Evolutionary conservation across 2,329 filamentous ascomycete species (phyloP).

Genomic region (Acrocalymma vagum): DNA sequence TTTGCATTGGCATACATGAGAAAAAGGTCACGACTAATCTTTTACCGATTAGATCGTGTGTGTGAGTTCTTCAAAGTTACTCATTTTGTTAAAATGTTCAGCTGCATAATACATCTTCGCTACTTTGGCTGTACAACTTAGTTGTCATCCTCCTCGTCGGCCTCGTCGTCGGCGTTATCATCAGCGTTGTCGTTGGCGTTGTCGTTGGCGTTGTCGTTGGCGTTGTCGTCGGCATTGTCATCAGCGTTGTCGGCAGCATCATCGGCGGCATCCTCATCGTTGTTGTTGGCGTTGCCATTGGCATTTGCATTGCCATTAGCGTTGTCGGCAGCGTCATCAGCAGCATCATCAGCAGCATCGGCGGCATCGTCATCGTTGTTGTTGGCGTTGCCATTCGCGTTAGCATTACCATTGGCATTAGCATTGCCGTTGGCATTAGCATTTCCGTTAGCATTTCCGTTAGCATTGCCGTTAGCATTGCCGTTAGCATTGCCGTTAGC

Average conservation of each 20-base stretch:
- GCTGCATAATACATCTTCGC: too few relatives aligned
- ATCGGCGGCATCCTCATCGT: slow-evolving; percentile 1
- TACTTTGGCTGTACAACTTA: too few relatives aligned
- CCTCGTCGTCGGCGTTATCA: too few relatives aligned
- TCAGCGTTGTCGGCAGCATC: neutral
- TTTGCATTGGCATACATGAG: too few relatives aligned
- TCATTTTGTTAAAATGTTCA: too few relatives aligned
- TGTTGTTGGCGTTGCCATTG: slow-evolving; percentile 4
- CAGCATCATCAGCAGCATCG: too few relatives aligned
- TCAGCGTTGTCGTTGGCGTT: slow-evolving; percentile 4
- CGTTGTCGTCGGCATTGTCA: slow-evolving; percentile 5
- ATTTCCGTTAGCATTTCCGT: slow-evolving; percentile 20
- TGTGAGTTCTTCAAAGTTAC: too few relatives aligned
- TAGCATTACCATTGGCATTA: neutral
- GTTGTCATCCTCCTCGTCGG: too few relatives aligned
- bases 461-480: slow-evolving; percentile 51
- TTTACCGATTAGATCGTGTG: too few relatives aligned
- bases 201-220: neutral
- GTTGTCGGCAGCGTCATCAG: neutral
- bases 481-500: slow-evolving; percentile 64
- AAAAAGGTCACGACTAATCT: too few relatives aligned
- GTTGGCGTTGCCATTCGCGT: too few relatives aligned
- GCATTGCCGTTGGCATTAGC: neutral
- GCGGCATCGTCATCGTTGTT: too few relatives aligned
- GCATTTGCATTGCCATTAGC: slow-evolving; percentile 2